Evolutionary conservation across 1,139 yeast genomes (phyloP).

Genomic region (Pichia sp.): DNA sequence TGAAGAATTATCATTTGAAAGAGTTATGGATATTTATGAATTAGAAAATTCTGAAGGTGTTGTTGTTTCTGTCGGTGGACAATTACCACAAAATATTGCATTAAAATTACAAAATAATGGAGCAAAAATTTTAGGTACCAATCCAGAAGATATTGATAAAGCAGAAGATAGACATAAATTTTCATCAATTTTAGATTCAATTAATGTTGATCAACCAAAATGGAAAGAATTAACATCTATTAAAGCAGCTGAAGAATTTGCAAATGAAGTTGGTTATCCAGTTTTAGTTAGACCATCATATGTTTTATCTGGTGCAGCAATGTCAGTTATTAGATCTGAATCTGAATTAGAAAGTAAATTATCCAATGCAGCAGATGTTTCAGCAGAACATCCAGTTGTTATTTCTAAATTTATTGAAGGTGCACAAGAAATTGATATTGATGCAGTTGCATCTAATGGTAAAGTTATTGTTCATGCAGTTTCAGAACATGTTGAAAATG

Average conservation of each 20-base stretch:
- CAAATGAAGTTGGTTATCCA: conserved; percentile 84
- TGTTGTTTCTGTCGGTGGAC: conserved; percentile 96
- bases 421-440: conserved; percentile 95
- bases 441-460: conserved; percentile 90
- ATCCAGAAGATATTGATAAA: conserved; percentile 90
- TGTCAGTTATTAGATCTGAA: conserved; percentile 81
- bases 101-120: conserved; percentile 73
- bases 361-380: conserved; percentile 82
- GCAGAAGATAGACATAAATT: conserved; percentile 99
- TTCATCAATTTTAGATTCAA: conserved; percentile 86
- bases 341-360: conserved; percentile 75
- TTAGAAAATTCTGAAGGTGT: conserved; percentile 85
- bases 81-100: conserved; percentile 95
- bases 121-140: conserved; percentile 86
- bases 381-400: conserved; percentile 95
- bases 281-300: conserved; percentile 97
- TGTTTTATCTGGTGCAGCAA: conserved; percentile 96
- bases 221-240: conserved; percentile 94
- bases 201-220: conserved; percentile 90
- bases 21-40: conserved; percentile 96
- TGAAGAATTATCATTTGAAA: conserved; percentile 90
- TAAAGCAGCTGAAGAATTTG: conserved; percentile 79
- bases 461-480: conserved; percentile 88
- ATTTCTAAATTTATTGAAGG: conserved; percentile 93
- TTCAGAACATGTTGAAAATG: conserved; percentile 96